Evolutionary conservation across 1,284 basidiomycete genomes (phyloP), one percentile per base, ranked within the genome.

Genomic region (Cryptococcus sp.): DNA sequence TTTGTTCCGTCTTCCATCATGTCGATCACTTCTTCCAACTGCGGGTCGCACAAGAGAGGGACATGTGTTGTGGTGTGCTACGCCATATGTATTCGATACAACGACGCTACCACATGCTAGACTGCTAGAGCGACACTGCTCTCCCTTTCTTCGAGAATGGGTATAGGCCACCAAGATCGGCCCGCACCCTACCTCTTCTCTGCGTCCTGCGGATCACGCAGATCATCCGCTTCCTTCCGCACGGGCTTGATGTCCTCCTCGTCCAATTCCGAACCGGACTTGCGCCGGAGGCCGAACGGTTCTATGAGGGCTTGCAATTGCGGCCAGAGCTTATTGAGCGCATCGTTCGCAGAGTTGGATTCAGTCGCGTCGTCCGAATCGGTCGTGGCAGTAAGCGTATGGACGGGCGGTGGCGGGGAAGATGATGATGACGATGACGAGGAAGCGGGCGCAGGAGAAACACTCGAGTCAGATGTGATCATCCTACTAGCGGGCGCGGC

Each of bases 321-420:
- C 15, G 78, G 78, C 78, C 78, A 79, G 40, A 79, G 69, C 75
- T 77, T 67, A 68, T 75, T 69, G 61, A 77, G 59, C 13, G 69
- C 63, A 62, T 59, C 53, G 54, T 57, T 27, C 53, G 54, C 57
- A 50, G 56, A 22, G 47, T 40, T 47, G 52, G 46, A 60, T 47
- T 38, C 19, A 46, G 47, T 44, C 10, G 53, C 45, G 47, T 47
- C 40, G 38, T 54, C 56, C 27, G 61, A 38, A 20, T 57, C 20
- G 31, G 53, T 17, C 25, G 17, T 38, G 51, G 35, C 27, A 27
- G 42, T 23, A 25, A 45, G 5, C 25, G 50, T 47, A 35, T 44
- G 54, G 47, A 49, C 41, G 49, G 52, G 7, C 31, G 31, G 31
- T 35, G 31, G 10, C 10, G 31, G n/a, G n/a, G n/a, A n/a, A n/a